These are phyloP conservation scores for Tylopilus subfusipes DNA, from an alignment of 768 basidiomycete species.

Conservation along the genomic window DNA sequence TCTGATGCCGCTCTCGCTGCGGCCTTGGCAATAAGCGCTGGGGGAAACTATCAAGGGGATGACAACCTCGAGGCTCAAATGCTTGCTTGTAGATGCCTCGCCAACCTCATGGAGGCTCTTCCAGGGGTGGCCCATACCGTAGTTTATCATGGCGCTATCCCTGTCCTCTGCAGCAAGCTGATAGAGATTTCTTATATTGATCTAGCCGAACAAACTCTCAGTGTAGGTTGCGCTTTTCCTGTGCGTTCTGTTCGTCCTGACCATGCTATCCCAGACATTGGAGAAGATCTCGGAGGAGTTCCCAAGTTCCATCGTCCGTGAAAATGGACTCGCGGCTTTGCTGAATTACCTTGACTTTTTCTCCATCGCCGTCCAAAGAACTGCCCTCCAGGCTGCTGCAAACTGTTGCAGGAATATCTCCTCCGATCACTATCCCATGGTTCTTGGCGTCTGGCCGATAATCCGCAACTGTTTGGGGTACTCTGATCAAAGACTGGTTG, in stretches of 20 bases:
- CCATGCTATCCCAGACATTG: conserved; percentile 61
- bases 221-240: conserved; percentile 55
- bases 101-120: conserved; percentile 98
- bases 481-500: conserved; percentile 95
- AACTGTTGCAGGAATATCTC: conserved; percentile 95
- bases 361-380: conserved; percentile 95
- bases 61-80: conserved; percentile 93
- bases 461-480: conserved; percentile 89
- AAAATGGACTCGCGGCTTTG: conserved; percentile 89
- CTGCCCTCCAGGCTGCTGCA: conserved; percentile 92
- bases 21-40: conserved; percentile 78
- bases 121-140: conserved; percentile 97
- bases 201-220: conserved; percentile 95
- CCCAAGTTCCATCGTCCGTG: conserved; percentile 91
- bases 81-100: conserved; percentile 92
- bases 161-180: conserved; percentile 94
- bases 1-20: conserved; percentile 90
- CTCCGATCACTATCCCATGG: conserved; percentile 83
- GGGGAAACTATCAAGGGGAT: conserved; percentile 67
- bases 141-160: conserved; percentile 97
- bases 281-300: conserved; percentile 99
- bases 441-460: conserved; percentile 87
- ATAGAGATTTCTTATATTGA: conserved; percentile 98
- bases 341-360: conserved; percentile 98
- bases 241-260: conserved; percentile 9